phyloP scores from a whole-genome alignment of 129 eudicot genomes.

The Flaveria bidentis region DNA sequence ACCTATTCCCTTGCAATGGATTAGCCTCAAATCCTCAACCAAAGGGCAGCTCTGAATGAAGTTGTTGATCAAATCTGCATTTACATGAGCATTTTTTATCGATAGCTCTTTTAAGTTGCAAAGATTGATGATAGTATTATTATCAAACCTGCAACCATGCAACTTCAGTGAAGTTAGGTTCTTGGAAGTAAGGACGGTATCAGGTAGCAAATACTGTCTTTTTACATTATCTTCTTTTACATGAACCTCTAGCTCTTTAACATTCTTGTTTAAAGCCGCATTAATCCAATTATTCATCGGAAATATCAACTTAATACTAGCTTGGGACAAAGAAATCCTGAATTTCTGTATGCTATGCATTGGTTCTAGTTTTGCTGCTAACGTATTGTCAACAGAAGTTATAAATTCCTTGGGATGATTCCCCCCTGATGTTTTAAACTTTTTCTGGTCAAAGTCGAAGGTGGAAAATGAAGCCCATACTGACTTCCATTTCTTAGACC shows the following conservation, averaged over 20 bases:
- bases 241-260: conserved; percentile 54
- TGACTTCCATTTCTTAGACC: conserved; percentile 58
- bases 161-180: conserved; percentile 50
- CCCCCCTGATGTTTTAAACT: conserved; percentile 21
- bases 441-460: conserved; percentile 57
- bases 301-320: neutral
- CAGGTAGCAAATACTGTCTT: conserved; percentile 33
- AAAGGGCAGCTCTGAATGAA: conserved; percentile 46
- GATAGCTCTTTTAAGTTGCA: conserved; percentile 40
- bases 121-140: conserved; percentile 26
- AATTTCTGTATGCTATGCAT: conserved; percentile 44
- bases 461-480: conserved; percentile 44
- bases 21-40: conserved; percentile 59
- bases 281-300: conserved; percentile 34
- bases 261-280: conserved; percentile 44
- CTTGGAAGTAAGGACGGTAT: conserved; percentile 20
- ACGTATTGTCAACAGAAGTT: conserved; percentile 38
- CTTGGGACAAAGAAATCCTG: conserved; percentile 34
- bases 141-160: conserved; percentile 36
- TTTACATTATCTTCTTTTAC: conserved; percentile 20
- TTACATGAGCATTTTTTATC: conserved; percentile 37
- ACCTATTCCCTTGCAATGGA: conserved; percentile 37
- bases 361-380: conserved; percentile 36
- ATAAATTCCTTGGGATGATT: conserved; percentile 28
- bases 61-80: conserved; percentile 29